phyloP scores from a whole-genome alignment of 179 eudicot genomes.

The Patellifolia procumbens region DNA sequence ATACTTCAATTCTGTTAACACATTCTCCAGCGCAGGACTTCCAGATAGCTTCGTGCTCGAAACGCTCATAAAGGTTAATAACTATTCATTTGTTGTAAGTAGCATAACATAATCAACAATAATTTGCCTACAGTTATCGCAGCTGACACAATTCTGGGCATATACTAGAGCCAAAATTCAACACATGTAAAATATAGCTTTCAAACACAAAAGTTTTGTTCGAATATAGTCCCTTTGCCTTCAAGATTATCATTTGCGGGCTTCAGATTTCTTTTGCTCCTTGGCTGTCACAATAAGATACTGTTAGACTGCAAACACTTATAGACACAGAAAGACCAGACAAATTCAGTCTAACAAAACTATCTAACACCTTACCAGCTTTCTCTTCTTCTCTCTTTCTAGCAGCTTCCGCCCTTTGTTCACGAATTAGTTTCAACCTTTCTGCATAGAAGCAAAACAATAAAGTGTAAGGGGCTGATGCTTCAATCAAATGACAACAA shows the following conservation, averaged over 20 bases:
- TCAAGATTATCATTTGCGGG: slow-evolving; percentile 55
- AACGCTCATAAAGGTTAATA: background rate
- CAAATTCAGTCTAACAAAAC: background rate
- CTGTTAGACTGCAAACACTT: background rate
- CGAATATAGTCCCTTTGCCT: slow-evolving; percentile 8
- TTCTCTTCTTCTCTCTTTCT: slow-evolving; percentile 86
- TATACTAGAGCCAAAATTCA: slow-evolving; percentile 10
- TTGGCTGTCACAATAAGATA: slow-evolving; percentile 51
- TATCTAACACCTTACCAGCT: slow-evolving; percentile 49
- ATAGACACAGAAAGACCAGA: background rate
- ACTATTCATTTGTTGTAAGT: slow-evolving; percentile 15
- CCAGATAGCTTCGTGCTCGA: background rate
- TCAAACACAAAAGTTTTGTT: slow-evolving; percentile 2
- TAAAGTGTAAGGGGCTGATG: background rate
- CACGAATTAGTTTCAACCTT: slow-evolving; percentile 74
- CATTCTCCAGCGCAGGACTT: background rate
- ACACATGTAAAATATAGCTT: slow-evolving; percentile 14
- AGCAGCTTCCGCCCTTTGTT: slow-evolving; percentile 92
- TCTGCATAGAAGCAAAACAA: slow-evolving; percentile 42
- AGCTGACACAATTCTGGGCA: slow-evolving; percentile 6
- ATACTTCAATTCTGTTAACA: background rate
- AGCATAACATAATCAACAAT: slow-evolving; percentile 21
- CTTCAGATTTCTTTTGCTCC: slow-evolving; percentile 80
- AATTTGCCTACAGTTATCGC: slow-evolving; percentile 15
- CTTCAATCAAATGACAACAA: background rate